Evolutionary conservation across 1,284 basidiomycete species (phyloP), one percentile per base, ranked within the genome.

Genomic region (Cryptococcus sp.): DNA sequence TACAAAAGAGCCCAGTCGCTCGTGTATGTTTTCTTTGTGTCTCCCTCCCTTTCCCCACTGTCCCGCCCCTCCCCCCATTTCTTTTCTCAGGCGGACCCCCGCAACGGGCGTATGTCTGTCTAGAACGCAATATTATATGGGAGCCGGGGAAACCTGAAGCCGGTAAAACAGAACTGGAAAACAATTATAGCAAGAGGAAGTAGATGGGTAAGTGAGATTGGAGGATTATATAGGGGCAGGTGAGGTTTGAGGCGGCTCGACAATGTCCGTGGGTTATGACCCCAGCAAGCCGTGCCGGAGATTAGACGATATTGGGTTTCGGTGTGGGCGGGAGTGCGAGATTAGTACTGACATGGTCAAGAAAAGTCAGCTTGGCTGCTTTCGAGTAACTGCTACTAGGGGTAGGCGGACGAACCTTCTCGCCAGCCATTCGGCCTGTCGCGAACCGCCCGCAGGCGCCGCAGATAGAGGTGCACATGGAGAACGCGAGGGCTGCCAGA

Each of bases 361-460:
- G 7, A 15, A 28, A 36, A 6, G 49, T 56, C 44, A 56, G 55
- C 42, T 2, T 15, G 28, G 28, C 28, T 33, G 9, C 28, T 33
- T 33, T 9, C n/a, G n/a, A 33, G 28, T 33, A 33, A 4, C 28
- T 5, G 28, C 28, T 33, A 33, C 24, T 9, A 20, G 3, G 33
- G 48, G 11, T 28, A 28, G 28, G n/a, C n/a, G n/a, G n/a, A 53
- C 56, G 5, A n/a, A 57, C 56, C 70, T 77, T 78, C 64, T 78
- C 76, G 40, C 76, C 76, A 15, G 70, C 76, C 38, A 66, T 59
- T 59, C 76, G 65, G 21, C 76, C 75, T 18, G 64, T 70, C 13
- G 75, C 72, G 64, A 74, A 89, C 59, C 82, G 78, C 4, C 87
- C 87, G 66, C 85, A 88, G 50, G 84, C 79, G 38, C 87, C 88